These are phyloP conservation scores for Cryptococcus wingfieldii DNA, from an alignment of 1,284 basidiomycete species.

Conservation along the genomic window DNA sequence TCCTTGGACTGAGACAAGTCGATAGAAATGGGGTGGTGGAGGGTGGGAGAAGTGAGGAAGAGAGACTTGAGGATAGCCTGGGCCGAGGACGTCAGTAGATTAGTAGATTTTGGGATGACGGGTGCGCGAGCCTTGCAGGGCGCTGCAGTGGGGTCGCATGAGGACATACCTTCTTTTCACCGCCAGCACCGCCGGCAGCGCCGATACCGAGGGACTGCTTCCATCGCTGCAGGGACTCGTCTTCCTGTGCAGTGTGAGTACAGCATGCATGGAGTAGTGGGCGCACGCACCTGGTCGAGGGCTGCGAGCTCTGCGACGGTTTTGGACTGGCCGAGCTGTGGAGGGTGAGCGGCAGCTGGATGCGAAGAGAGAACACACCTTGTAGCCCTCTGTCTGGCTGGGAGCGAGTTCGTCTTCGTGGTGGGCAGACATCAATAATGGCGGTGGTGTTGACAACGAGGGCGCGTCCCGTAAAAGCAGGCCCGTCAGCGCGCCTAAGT, in stretches of 20 bases:
- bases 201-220: slow-evolving; percentile 55
- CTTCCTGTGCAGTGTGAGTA: slow-evolving; percentile 40
- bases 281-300: slow-evolving; percentile 41
- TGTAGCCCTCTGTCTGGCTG: slow-evolving; percentile 48
- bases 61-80: slow-evolving; percentile 49
- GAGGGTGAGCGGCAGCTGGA: background rate
- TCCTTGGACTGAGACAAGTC: slow-evolving; percentile 49
- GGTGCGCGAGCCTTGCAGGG: no score
- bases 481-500: background rate
- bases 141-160: slow-evolving; percentile 20
- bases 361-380: slow-evolving; percentile 20
- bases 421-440: slow-evolving; percentile 27
- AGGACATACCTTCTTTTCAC: slow-evolving; percentile 52
- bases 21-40: slow-evolving; percentile 50
- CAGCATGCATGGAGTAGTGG: no score
- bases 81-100: background rate
- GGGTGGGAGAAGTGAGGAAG: slow-evolving; percentile 51
- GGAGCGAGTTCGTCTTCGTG: slow-evolving; percentile 42
- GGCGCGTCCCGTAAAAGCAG: slow-evolving; percentile 1
- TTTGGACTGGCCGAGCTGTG: slow-evolving; percentile 48
- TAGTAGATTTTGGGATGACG: no score
- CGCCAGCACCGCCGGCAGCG: slow-evolving; percentile 30
- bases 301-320: slow-evolving; percentile 54
- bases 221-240: slow-evolving; percentile 57
- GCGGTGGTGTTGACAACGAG: background rate